Percentiles rank a stretch among this genome's conserved stretches.
Evolutionary conservation across 169 alveolate genomes (phyloP).

Genomic region (Babesia bigemina): DNA sequence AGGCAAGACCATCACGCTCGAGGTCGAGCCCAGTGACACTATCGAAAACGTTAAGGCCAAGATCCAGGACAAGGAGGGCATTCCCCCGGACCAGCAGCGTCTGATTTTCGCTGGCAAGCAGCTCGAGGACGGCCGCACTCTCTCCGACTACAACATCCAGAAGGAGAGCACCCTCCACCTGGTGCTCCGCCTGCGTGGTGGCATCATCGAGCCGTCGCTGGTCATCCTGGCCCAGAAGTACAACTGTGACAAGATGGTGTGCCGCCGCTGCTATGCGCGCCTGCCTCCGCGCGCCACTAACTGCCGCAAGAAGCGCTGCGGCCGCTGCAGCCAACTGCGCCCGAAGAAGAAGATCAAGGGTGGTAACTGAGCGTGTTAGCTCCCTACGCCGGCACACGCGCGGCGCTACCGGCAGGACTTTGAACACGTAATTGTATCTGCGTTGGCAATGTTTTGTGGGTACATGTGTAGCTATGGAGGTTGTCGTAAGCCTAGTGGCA

Average conservation of each 20-base stretch:
- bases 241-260: conserved; percentile 97
- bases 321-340: conserved; percentile 97
- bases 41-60: conserved; percentile 97
- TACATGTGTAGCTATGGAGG: too few species aligned
- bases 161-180: conserved; percentile 97
- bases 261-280: conserved; percentile 99
- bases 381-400: background rate
- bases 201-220: conserved; percentile 98
- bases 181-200: conserved; percentile 99
- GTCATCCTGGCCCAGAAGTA: conserved; percentile 98
- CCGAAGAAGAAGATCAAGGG: conserved; percentile 99
- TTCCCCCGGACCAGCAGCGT: conserved; percentile 99
- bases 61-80: conserved; percentile 97
- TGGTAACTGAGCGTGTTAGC: conserved; percentile 43
- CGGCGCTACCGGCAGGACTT: background rate
- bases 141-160: conserved; percentile 98
- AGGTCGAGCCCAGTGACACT: conserved; percentile 95
- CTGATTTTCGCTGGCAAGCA: conserved; percentile 99
- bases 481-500: too few species aligned
- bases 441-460: background rate
- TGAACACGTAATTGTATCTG: background rate
- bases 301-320: conserved; percentile 99
- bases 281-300: conserved; percentile 99
- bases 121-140: conserved; percentile 97
- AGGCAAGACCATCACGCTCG: conserved; percentile 91